Percentiles rank a stretch among this genome's conserved stretches.
Evolutionary conservation across 2,329 filamentous ascomycete species (phyloP).

Genomic region (Ilyonectria mors-panacis): DNA sequence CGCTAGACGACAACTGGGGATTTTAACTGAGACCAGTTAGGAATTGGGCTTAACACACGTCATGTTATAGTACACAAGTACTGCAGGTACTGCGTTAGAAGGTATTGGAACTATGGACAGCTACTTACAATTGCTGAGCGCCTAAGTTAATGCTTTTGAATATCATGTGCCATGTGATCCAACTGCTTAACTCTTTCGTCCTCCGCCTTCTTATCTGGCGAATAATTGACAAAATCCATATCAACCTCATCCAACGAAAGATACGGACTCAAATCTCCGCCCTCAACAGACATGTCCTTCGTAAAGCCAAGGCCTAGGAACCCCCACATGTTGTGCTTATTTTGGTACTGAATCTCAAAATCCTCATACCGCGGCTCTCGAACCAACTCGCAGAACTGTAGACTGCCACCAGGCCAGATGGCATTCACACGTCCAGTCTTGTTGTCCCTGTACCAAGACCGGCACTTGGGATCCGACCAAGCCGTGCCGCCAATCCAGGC

Average conservation of each 20-base stretch:
- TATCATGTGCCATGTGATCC: neutral
- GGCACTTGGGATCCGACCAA: conserved; percentile 19
- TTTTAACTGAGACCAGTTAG: too few species aligned
- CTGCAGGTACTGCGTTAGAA: too few species aligned
- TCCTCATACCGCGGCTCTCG: conserved; percentile 14
- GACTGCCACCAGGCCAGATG: conserved; percentile 20
- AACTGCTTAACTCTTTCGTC: conserved; percentile 7
- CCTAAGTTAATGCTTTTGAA: neutral
- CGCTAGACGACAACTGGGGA: too few species aligned
- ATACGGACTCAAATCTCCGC: conserved; percentile 17
- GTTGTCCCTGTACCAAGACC: conserved; percentile 23
- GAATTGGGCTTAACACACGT: too few species aligned
- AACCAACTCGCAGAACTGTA: conserved; percentile 17
- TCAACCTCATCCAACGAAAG: conserved; percentile 1
- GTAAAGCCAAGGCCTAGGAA: conserved; percentile 16
- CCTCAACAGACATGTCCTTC: conserved; percentile 4
- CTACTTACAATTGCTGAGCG: too few species aligned
- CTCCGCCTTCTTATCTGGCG: conserved; percentile 11
- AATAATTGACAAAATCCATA: neutral
- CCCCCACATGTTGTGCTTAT: conserved; percentile 17
- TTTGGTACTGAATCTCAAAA: conserved; percentile 22
- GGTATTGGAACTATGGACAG: too few species aligned
- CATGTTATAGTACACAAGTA: too few species aligned
- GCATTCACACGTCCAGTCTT: conserved; percentile 21
- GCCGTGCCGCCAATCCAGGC: conserved; percentile 14